Base-by-base conservation (phyloP, 192 early-diverging fungal genomes). In the Coemansia guatemalensis region DNA sequence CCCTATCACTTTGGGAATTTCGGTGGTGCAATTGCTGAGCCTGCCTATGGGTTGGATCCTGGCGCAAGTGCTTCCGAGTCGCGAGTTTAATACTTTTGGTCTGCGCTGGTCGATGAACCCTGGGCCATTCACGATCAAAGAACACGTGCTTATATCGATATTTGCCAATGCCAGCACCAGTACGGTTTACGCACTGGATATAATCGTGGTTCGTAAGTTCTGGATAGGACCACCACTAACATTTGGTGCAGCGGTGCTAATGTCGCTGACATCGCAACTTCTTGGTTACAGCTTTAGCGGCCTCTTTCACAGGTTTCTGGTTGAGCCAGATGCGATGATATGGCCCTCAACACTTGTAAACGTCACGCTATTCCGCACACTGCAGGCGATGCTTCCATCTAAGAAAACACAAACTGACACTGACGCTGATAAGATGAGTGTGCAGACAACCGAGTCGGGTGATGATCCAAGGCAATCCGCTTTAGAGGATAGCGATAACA, bases 291-390 rank as follows among this genome's bases (percentile, higher is more conserved):
- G 86, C 9, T 63, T 90, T 71, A 87, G 87, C 59, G 93, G 88
- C 62, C 64, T 86, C 20, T 82, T 75, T 48, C 89, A 92, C 27
- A 79, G 85, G 18, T 92, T 87, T 67, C 73, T 96, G 53, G 92
- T 96, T 21, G 82, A 86, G 50, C 93, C 93, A 24, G 67, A 86
- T 8, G 78, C 85, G 6, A 93, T 95, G 92, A 75, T 89, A 48
- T 97, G 93, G 93, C 94, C 94, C 2, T 64, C 83, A n/a, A 88
- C 84, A 24, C 81, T 94, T 41, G 84, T 88, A 29, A 85, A 85
- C 29, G 86, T 90, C 24, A 84, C 88, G 18, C 71, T 93, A 22
- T 90, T 92, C 75, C 82, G 83, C 7, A 84, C 90, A 17, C 77
- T 95, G 35, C 91, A 95, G 68, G 81, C 86, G 20, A 58, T 57